Evolutionary conservation across 176 grass and related monocot species (phyloP).

Genomic region (Olyra latifolia): DNA sequence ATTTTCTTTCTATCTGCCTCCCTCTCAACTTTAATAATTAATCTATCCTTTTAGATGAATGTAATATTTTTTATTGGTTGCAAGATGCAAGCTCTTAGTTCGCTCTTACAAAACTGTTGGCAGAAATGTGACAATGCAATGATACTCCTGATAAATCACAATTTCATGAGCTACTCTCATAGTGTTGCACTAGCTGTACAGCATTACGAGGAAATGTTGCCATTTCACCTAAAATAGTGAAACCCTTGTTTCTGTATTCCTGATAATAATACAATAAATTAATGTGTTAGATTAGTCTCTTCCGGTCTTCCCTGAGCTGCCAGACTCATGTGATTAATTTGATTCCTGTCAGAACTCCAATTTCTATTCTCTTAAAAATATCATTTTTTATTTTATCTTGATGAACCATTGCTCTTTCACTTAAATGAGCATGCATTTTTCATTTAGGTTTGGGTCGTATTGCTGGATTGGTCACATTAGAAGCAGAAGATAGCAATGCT

Average conservation of each 20-base stretch:
- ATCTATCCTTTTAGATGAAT: not conserved
- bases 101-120: slow-evolving; percentile 6
- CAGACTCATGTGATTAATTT: not conserved
- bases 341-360: not conserved
- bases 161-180: not conserved
- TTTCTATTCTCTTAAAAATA: slow-evolving; percentile 1
- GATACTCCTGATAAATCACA: not conserved
- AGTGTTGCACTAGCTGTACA: slow-evolving; percentile 24
- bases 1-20: not conserved
- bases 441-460: slow-evolving; percentile 70
- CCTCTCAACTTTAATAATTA: not conserved
- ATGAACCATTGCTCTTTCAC: not conserved
- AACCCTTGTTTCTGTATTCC: not conserved
- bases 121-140: not conserved
- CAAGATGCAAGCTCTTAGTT: not conserved
- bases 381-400: not conserved
- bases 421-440: slow-evolving; percentile 12
- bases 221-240: not conserved
- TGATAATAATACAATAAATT: slow-evolving; percentile 5
- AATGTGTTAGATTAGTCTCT: not conserved
- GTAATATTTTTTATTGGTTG: not conserved
- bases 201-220: not conserved
- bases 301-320: slow-evolving; percentile 15
- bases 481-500: slow-evolving; percentile 70
- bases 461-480: slow-evolving; percentile 83